phyloP scores from a whole-genome alignment of 805 yeast genomes.

The Spathaspora passalidarum region DNA sequence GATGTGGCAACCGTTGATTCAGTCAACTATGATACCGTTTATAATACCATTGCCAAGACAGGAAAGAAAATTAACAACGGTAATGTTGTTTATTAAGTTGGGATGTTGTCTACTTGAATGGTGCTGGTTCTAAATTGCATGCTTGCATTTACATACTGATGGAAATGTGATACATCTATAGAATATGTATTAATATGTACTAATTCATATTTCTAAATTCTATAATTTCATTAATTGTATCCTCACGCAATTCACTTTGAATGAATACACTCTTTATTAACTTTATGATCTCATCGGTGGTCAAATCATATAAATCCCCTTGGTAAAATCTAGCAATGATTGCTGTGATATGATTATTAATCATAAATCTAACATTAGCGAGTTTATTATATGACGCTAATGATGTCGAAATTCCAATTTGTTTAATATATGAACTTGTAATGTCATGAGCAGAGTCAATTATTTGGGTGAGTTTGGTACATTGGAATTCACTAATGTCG shows the following conservation, averaged over 20 bases:
- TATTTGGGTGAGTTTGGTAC: slow-evolving; percentile 26
- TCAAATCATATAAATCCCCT: slow-evolving; percentile 49
- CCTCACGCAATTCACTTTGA: slow-evolving; percentile 44
- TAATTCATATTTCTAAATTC: slow-evolving; percentile 33
- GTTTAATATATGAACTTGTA: slow-evolving; percentile 17
- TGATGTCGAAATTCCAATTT: slow-evolving; percentile 15
- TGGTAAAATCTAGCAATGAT: slow-evolving; percentile 50
- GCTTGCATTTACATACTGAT: background rate
- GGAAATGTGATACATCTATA: too few relatives aligned
- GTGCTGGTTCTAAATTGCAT: too few relatives aligned
- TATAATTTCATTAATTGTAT: slow-evolving; percentile 43
- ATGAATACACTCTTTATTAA: slow-evolving; percentile 44
- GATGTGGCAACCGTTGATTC: slow-evolving; percentile 57
- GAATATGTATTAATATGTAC: too few relatives aligned
- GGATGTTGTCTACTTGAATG: background rate
- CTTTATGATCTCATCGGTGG: slow-evolving; percentile 43
- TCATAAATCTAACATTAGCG: slow-evolving; percentile 27
- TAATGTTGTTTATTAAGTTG: slow-evolving; percentile 41
- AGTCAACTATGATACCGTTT: slow-evolving; percentile 73
- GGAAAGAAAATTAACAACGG: slow-evolving; percentile 83
- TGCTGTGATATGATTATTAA: slow-evolving; percentile 40
- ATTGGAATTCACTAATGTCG: slow-evolving; percentile 36
- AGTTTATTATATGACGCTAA: slow-evolving; percentile 25
- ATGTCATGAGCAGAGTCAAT: slow-evolving; percentile 22
- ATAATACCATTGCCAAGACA: slow-evolving; percentile 79